Evolutionary conservation across 1,139 yeast species (phyloP).

Genomic region (Yamadazyma dendronema): DNA sequence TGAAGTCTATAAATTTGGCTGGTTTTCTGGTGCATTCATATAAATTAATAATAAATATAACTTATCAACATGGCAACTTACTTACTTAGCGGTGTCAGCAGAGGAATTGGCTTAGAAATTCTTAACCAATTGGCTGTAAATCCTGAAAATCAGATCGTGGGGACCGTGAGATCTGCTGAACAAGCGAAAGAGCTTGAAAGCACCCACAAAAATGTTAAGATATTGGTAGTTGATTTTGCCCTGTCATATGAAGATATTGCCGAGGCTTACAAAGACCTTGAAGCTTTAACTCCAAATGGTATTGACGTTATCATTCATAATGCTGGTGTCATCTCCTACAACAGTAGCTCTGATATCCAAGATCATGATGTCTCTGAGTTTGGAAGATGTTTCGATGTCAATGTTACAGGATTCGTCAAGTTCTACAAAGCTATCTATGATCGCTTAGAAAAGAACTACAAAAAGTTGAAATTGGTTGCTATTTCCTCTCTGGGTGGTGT

Average conservation of each 20-base stretch:
- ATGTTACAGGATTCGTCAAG: slow-evolving; percentile 31
- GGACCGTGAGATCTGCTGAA: slow-evolving; percentile 17
- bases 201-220: slow-evolving; percentile 11
- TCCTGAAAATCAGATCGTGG: slow-evolving; percentile 11
- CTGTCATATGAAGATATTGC: slow-evolving; percentile 3
- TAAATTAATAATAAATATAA: no score
- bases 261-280: slow-evolving; percentile 8
- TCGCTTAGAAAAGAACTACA: slow-evolving; percentile 18
- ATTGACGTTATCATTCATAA: slow-evolving; percentile 20
- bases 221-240: slow-evolving; percentile 7
- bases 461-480: slow-evolving; percentile 22
- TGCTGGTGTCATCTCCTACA: slow-evolving; percentile 14
- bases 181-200: slow-evolving; percentile 13
- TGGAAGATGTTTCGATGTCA: slow-evolving; percentile 21
- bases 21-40: background rate
- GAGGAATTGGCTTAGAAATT: slow-evolving; percentile 21
- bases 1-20: background rate
- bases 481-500: slow-evolving; percentile 25
- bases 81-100: slow-evolving; percentile 22
- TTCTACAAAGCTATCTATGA: slow-evolving; percentile 25
- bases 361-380: slow-evolving; percentile 15
- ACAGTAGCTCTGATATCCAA: slow-evolving; percentile 1
- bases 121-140: slow-evolving; percentile 13
- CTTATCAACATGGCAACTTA: slow-evolving; percentile 12
- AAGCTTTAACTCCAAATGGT: slow-evolving; percentile 11